Evolutionary conservation across 2,329 filamentous ascomycete genomes (phyloP).

Genomic region (Phialemoniopsis sp.): DNA sequence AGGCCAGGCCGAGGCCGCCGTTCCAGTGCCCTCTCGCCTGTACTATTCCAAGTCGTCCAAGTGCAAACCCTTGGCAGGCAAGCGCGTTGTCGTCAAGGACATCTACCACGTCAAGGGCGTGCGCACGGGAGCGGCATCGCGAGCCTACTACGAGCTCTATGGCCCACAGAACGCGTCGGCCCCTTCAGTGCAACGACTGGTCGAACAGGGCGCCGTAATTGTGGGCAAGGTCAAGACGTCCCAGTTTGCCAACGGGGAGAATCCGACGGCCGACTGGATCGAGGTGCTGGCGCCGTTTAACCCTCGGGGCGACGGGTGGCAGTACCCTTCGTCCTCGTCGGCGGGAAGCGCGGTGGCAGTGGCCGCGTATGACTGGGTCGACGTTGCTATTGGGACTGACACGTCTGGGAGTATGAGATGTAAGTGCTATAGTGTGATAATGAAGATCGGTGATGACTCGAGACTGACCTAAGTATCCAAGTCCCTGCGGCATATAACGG

Average conservation of each 20-base stretch:
- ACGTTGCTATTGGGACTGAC: constrained; percentile 9
- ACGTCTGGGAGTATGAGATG: neutral
- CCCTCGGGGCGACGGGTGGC: constrained; percentile 43
- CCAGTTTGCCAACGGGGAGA: constrained; percentile 34
- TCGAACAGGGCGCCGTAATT: constrained; percentile 55
- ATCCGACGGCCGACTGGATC: constrained; percentile 40
- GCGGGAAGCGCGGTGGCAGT: constrained; percentile 18
- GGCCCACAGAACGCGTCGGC: constrained; percentile 39
- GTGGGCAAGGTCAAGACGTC: constrained; percentile 49
- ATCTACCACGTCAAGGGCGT: constrained; percentile 38
- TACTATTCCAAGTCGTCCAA: constrained; percentile 21
- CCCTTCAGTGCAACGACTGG: constrained; percentile 45
- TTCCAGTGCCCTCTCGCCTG: constrained; percentile 32
- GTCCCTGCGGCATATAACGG: constrained; percentile 1
- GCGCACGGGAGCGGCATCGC: constrained; percentile 51
- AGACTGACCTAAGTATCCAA: no score
- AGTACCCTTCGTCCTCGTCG: constrained; percentile 36
- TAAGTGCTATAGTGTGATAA: no score
- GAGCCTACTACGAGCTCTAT: constrained; percentile 53
- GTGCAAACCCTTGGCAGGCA: constrained; percentile 28
- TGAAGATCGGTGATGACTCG: no score
- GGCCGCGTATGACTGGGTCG: constrained; percentile 26
- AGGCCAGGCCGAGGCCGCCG: constrained; percentile 4
- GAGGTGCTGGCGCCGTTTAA: constrained; percentile 36
- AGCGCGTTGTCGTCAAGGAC: constrained; percentile 29